Base-by-base conservation (phyloP, 1,284 basidiomycete species). In the Schizophyllum amplum region DNA sequence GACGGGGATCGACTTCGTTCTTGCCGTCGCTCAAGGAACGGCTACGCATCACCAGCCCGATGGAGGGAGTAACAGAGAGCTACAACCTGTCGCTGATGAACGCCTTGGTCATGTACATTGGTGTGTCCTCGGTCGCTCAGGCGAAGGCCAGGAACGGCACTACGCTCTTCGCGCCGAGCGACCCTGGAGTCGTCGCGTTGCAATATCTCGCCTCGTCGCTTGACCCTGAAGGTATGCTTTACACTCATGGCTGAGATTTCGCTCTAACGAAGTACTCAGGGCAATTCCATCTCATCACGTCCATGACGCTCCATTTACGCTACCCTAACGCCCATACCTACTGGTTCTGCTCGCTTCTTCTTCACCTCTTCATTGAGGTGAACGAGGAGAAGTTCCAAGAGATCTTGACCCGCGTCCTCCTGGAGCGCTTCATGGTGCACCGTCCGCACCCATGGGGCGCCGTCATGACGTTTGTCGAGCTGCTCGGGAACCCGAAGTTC, bases 381-480 rank as follows among this genome's bases (percentile, higher is more conserved):
- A 80, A 83, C 64, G 82, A 84, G 60, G 88, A 90, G 54, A 81
- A 80, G 48, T 90, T 97, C 74, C 83, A 87, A 63, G 96, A 98
- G 74, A 84, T 96, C 62, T 86, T 97, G 75, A 89, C 92, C 47
- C 89, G 90, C 58, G 92, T 97, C 25, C 80, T 99, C 24, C 78
- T 99, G 63, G 95, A 98, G 70, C 85, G 96, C 46, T 90, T 98
- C 72, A 84, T 98, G 59, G 94, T 94, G 56, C 86, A 94, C 68
- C 86, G 93, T 49, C 96, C 96, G 55, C 95, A 98, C 67, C 94
- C 96, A n/a, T 98, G 94, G 93, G 96, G 95, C 58, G 85, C 94
- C 49, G 74, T 98, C 60, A 85, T 93, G 64, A 94, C 93, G 1
- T 97, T 98, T 74, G 93, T 95, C 65, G 93, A 97, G 74, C 75